A percentile compares a stretch with the other conserved stretches of the same genome.
phyloP scores from a whole-genome alignment of 768 basidiomycete genomes.

The Leccinum truebloodii region DNA sequence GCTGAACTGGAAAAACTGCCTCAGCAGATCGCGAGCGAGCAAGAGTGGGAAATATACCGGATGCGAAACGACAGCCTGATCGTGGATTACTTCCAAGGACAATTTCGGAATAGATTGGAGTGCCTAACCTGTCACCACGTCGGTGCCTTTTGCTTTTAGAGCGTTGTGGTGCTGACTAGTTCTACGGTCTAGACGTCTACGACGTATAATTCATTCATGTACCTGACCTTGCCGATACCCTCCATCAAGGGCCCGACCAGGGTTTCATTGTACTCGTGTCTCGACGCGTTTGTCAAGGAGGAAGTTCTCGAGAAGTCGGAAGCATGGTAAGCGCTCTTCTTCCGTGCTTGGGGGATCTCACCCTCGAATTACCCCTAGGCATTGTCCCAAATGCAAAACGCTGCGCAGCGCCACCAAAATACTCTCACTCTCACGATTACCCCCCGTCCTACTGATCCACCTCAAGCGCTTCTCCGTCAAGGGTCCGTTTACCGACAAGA shows the following conservation, averaged over 20 bases:
- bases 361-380: constrained; percentile 50
- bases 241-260: constrained; percentile 53
- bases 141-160: constrained; percentile 3
- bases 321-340: constrained; percentile 68
- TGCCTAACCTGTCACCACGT: constrained; percentile 92
- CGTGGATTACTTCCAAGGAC: constrained; percentile 97
- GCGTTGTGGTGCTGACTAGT: constrained; percentile 13
- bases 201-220: constrained; percentile 96
- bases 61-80: constrained; percentile 90
- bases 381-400: constrained; percentile 92
- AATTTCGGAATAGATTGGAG: constrained; percentile 86
- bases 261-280: constrained; percentile 74
- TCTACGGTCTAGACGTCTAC: constrained; percentile 76
- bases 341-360: not conserved
- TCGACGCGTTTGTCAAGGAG: constrained; percentile 87
- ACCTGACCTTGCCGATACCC: constrained; percentile 88
- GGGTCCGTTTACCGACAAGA: constrained; percentile 92
- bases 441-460: constrained; percentile 90
- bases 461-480: constrained; percentile 91
- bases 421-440: constrained; percentile 87
- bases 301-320: constrained; percentile 92
- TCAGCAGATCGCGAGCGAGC: constrained; percentile 83
- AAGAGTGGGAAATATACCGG: constrained; percentile 91
- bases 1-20: constrained; percentile 86
- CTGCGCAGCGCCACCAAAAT: constrained; percentile 85